These are phyloP conservation scores for Mortierella polycephala DNA, from an alignment of 371 early-diverging fungal species.

Conservation along the genomic window DNA sequence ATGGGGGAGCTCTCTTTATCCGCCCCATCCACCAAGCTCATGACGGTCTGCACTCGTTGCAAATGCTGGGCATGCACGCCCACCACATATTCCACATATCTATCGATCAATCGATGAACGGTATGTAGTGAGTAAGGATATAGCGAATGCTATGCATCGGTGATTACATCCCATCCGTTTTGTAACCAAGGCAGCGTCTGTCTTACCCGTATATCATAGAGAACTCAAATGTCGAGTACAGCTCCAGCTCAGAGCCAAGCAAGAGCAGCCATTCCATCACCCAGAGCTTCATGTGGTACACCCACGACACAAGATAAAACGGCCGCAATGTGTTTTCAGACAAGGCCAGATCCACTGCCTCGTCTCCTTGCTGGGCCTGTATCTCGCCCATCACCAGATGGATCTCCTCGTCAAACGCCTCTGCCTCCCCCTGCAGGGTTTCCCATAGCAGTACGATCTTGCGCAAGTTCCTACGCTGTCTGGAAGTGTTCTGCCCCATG, in stretches of 20 bases:
- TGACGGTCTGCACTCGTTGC: slow-evolving; percentile 48
- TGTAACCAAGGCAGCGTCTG: neutral
- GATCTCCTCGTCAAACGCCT: slow-evolving; percentile 53
- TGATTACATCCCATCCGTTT: too few species aligned
- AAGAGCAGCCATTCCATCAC: slow-evolving; percentile 69
- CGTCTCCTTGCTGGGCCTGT: slow-evolving; percentile 1
- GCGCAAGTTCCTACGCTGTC: slow-evolving; percentile 71
- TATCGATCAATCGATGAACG: neutral
- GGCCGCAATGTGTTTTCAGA: slow-evolving; percentile 38
- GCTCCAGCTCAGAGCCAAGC: slow-evolving; percentile 78
- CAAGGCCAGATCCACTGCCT: neutral
- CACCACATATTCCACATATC: slow-evolving; percentile 52
- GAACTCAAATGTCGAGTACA: slow-evolving; percentile 76
- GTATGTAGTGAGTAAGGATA: neutral
- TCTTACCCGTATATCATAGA: slow-evolving; percentile 74
- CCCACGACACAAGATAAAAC: slow-evolving; percentile 79
- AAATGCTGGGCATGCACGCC: slow-evolving; percentile 54
- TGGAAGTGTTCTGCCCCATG: slow-evolving; percentile 76
- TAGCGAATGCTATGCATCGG: too few species aligned
- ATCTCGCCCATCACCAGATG: slow-evolving; percentile 47
- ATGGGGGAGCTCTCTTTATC: neutral
- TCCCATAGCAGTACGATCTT: slow-evolving; percentile 78
- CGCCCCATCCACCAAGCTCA: slow-evolving; percentile 12
- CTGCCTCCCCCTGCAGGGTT: slow-evolving; percentile 68
- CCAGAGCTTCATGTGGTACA: slow-evolving; percentile 72